Conservation (phyloP, 2,329 filamentous ascomycete species). For the Penicillium concentricum region DNA sequence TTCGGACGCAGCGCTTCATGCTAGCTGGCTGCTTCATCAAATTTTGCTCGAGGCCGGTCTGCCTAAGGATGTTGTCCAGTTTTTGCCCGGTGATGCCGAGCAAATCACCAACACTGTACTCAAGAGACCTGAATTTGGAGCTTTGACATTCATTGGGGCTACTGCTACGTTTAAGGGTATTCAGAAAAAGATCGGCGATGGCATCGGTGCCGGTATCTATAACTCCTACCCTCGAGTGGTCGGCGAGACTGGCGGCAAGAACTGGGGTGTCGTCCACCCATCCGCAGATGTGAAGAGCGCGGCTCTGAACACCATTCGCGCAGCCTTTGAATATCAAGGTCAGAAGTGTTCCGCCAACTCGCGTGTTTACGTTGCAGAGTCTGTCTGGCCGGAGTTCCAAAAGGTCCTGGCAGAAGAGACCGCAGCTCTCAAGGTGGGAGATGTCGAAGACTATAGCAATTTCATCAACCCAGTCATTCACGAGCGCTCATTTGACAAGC, state of each 20-base stretch:
- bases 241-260: slow-evolving; percentile 86
- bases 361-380: slow-evolving; percentile 71
- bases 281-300: slow-evolving; percentile 74
- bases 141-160: slow-evolving; percentile 87
- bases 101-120: slow-evolving; percentile 75
- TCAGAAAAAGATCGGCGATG: slow-evolving; percentile 77
- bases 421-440: slow-evolving; percentile 66
- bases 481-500: slow-evolving; percentile 72
- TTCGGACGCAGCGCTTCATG: slow-evolving; percentile 75
- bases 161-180: slow-evolving; percentile 83
- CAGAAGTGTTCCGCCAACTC: slow-evolving; percentile 87
- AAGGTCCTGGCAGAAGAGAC: slow-evolving; percentile 63
- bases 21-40: slow-evolving; percentile 81
- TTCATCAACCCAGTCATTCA: slow-evolving; percentile 87
- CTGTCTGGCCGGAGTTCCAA: slow-evolving; percentile 70
- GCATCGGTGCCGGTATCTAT: slow-evolving; percentile 75
- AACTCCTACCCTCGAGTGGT: slow-evolving; percentile 79
- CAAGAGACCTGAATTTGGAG: slow-evolving; percentile 72
- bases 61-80: slow-evolving; percentile 82
- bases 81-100: slow-evolving; percentile 80
- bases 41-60: slow-evolving; percentile 87
- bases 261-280: slow-evolving; percentile 77
- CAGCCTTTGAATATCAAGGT: slow-evolving; percentile 83
- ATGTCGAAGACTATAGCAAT: slow-evolving; percentile 66
- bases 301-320: slow-evolving; percentile 74